A percentile compares a stretch with the other conserved stretches of the same genome.
Evolutionary conservation across 2,329 filamentous ascomycete genomes (phyloP).

Genomic region (Colletotrichum falcatum): DNA sequence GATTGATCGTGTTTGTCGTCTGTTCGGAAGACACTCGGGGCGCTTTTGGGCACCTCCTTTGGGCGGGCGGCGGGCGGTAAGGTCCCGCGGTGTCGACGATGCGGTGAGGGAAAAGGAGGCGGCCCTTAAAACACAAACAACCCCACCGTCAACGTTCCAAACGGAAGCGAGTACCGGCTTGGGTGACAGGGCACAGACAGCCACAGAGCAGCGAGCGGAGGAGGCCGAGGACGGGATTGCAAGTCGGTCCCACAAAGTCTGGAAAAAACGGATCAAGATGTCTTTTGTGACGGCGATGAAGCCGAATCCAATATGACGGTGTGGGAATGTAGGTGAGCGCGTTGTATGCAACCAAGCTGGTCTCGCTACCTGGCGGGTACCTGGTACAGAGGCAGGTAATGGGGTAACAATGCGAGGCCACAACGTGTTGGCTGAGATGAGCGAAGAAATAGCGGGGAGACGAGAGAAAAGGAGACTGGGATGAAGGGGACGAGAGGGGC

Average conservation of each 20-base stretch:
- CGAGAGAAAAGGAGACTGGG: slow-evolving; percentile 2
- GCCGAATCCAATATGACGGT: slow-evolving; percentile 19
- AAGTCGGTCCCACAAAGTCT: slow-evolving; percentile 25
- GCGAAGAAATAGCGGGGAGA: slow-evolving; percentile 32
- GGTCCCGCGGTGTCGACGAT: slow-evolving; percentile 33
- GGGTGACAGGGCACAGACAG: slow-evolving; percentile 28
- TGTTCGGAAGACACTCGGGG: slow-evolving; percentile 26
- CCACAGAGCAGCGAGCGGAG: slow-evolving; percentile 1
- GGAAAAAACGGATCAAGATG: slow-evolving; percentile 14
- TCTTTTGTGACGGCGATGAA: slow-evolving; percentile 15
- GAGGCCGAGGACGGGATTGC: slow-evolving; percentile 23
- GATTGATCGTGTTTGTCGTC: slow-evolving; percentile 8
- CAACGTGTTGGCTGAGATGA: slow-evolving; percentile 30
- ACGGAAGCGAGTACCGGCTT: slow-evolving; percentile 37
- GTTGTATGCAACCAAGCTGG: neutral
- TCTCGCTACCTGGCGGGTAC: neutral
- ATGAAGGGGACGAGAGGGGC: slow-evolving; percentile 8
- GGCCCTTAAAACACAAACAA: slow-evolving; percentile 30
- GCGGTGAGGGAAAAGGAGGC: slow-evolving; percentile 38
- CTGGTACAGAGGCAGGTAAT: neutral
- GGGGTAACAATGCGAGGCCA: neutral
- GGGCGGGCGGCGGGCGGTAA: slow-evolving; percentile 15
- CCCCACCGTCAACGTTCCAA: slow-evolving; percentile 32
- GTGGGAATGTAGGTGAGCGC: slow-evolving; percentile 6
- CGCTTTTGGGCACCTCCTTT: slow-evolving; percentile 22